A percentile compares a stretch with the other conserved stretches of the same genome.
These are phyloP conservation scores for Solioccasus polychromus DNA, from an alignment of 768 basidiomycete species.

Conservation along the genomic window DNA sequence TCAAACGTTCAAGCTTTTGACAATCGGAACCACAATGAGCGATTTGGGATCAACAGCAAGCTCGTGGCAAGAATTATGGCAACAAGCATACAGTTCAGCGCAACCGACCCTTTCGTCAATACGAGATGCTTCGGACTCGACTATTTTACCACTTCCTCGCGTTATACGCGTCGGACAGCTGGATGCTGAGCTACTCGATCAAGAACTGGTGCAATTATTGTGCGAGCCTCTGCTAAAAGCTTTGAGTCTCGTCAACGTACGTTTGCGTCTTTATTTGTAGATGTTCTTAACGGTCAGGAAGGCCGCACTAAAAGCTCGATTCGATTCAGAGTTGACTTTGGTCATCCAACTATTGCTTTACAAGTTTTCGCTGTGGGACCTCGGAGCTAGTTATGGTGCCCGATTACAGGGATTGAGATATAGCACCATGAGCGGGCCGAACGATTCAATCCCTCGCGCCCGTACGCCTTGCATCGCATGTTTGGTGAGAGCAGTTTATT, in stretches of 20 bases:
- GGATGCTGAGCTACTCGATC: constrained; percentile 87
- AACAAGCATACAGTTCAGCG: constrained; percentile 62
- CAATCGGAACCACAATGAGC: constrained; percentile 21
- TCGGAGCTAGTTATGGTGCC: constrained; percentile 79
- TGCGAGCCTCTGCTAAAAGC: constrained; percentile 79
- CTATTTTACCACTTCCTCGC: constrained; percentile 38
- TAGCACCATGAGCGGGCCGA: constrained; percentile 19
- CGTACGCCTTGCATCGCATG: constrained; percentile 18
- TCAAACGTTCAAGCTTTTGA: not conserved
- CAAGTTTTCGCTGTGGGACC: constrained; percentile 80
- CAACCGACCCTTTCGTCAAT: constrained; percentile 53
- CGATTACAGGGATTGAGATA: constrained; percentile 79
- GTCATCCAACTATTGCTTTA: constrained; percentile 71
- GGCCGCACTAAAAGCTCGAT: constrained; percentile 55
- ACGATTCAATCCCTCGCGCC: constrained; percentile 11
- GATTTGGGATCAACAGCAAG: constrained; percentile 3
- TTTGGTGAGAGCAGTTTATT: not conserved
- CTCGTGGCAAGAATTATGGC: constrained; percentile 41
- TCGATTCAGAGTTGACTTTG: constrained; percentile 74
- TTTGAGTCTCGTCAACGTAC: constrained; percentile 63
- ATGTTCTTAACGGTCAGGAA: constrained; percentile 30
- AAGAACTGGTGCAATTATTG: constrained; percentile 78
- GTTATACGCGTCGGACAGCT: constrained; percentile 84
- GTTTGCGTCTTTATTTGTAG: constrained; percentile 22
- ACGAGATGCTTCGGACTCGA: constrained; percentile 36